Percentiles rank a stretch among this genome's conserved stretches.
These are phyloP conservation scores for Clitopilus passeckerianus DNA, from an alignment of 768 basidiomycete genomes.

Conservation along the genomic window DNA sequence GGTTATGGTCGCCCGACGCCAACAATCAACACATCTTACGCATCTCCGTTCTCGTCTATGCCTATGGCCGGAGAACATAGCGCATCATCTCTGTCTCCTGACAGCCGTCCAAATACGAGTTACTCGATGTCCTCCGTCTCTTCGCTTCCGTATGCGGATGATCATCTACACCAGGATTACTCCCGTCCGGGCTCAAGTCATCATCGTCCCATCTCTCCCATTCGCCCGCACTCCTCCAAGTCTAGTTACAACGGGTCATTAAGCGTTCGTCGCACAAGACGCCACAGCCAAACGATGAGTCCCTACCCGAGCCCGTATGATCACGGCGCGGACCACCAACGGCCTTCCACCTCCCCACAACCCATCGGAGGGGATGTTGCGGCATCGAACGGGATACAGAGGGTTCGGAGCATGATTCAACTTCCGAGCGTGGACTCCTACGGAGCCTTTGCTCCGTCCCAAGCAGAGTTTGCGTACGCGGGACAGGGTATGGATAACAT, in stretches of 20 bases:
- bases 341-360: conserved; percentile 70
- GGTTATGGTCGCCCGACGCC: conserved; percentile 57
- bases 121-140: conserved; percentile 84
- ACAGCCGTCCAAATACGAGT: conserved; percentile 81
- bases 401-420: conserved; percentile 82
- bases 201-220: conserved; percentile 65
- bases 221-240: conserved; percentile 61
- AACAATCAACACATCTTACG: conserved; percentile 71
- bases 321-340: conserved; percentile 49
- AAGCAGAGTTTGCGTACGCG: conserved; percentile 80
- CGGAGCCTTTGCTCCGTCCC: conserved; percentile 48
- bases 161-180: conserved; percentile 51
- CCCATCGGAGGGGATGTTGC: conserved; percentile 45
- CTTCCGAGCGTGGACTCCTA: conserved; percentile 71
- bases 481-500: conserved; percentile 31
- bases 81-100: conserved; percentile 74
- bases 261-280: conserved; percentile 66
- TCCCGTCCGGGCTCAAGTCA: conserved; percentile 73
- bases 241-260: conserved; percentile 51
- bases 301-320: conserved; percentile 85
- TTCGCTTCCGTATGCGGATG: conserved; percentile 68
- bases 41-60: conserved; percentile 64
- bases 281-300: conserved; percentile 84
- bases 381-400: conserved; percentile 48
- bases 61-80: conserved; percentile 65